Evolutionary conservation across 2,329 filamentous ascomycete species (phyloP).

Genomic region (Calonectria multiphialidica): DNA sequence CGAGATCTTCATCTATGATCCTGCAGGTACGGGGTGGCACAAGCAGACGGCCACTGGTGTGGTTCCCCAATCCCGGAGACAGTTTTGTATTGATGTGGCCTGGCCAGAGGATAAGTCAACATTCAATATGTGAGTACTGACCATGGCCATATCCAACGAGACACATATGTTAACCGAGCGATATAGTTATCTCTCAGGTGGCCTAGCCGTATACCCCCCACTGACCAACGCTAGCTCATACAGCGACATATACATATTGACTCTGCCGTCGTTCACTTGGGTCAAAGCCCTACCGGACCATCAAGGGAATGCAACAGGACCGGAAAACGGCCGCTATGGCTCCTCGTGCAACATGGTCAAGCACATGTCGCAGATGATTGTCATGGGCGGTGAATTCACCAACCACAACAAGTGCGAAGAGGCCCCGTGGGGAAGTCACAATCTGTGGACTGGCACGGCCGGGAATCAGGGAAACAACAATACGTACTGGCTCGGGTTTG

Average conservation of each 20-base stretch:
- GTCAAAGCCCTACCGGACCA: slow-evolving; percentile 65
- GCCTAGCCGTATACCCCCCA: neutral
- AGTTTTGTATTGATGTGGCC: neutral
- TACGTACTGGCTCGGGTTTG: slow-evolving; percentile 62
- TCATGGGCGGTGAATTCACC: slow-evolving; percentile 70
- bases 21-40: neutral
- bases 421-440: slow-evolving; percentile 64
- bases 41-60: neutral
- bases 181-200: neutral
- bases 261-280: slow-evolving; percentile 58
- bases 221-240: neutral
- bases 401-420: slow-evolving; percentile 60
- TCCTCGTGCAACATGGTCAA: slow-evolving; percentile 64
- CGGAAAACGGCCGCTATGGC: slow-evolving; percentile 59
- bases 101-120: neutral
- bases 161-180: neutral
- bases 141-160: neutral
- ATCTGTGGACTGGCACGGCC: slow-evolving; percentile 62
- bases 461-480: slow-evolving; percentile 52
- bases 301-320: too few relatives aligned
- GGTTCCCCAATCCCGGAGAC: neutral
- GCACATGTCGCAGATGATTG: slow-evolving; percentile 66
- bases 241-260: neutral
- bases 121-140: neutral
- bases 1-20: neutral